Base-by-base conservation (phyloP, 1,284 basidiomycete genomes). In the Moniliella sp. region DNA sequence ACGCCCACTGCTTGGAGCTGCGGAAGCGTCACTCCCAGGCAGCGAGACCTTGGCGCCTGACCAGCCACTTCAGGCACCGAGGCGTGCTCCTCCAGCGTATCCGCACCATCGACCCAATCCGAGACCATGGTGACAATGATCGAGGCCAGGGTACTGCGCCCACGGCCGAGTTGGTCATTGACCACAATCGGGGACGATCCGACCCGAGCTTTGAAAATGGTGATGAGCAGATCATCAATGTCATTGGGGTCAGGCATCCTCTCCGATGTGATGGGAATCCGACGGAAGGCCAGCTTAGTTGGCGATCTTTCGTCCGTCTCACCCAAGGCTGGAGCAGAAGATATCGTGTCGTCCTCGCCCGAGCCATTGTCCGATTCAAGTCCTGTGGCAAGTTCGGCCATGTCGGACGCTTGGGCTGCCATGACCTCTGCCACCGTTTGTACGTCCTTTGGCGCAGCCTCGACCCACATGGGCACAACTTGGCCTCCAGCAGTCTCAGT, bases 381-480 rank as follows among this genome's bases (percentile, higher is more conserved):
- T n/a, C n/a, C n/a, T n/a, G n/a, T n/a, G 12, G 3, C 18, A 8
- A n/a, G 11, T 27, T 35, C 34, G 31, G 43, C 44, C 28, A 51
- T 40, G 14, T 50, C 41, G 7, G 32, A 18, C 5, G 45, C 36
- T 5, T 48, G 38, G 13, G 26, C 28, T n/a, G 36, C 36, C 86
- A 97, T 94, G 35, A 93, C 72, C 36, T 91, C 82, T 48, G 81
- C 78, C 25, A 94, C 67, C 0, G 83, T 81, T 23, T 74, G 71
- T 7, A 97, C 76, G 45, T 83, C 71, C 4, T 70, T 64, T n/a
- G 70, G 62, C 29, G 71, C 68, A 1, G 80, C 79, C 46, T 83
- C 79, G 61, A 94, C 88, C 91, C 91, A 99, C 1, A 93, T 67
- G 0, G 91, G 88, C 5, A 88, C 73, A 8, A 99, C 78, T 3